Conservation (phyloP, 176 grass and related monocot genomes). For the Tuctoria greenei region DNA sequence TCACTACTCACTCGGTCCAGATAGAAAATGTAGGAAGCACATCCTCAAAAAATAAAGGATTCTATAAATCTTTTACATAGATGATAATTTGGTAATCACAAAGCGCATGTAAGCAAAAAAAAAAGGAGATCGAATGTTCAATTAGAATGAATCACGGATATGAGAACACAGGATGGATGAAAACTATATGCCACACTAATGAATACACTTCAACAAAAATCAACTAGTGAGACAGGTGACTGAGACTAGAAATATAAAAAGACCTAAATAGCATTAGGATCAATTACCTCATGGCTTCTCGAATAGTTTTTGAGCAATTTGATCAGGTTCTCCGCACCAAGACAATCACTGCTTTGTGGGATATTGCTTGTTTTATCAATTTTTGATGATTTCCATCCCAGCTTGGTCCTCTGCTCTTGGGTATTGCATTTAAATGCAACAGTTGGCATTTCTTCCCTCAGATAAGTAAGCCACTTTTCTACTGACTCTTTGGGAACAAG, state of each 20-base stretch:
- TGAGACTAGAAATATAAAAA: neutral
- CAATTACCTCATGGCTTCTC: conserved; percentile 81
- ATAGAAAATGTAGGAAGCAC: neutral
- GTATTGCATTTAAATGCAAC: conserved; percentile 98
- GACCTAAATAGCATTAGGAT: neutral
- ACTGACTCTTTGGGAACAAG: conserved; percentile 80
- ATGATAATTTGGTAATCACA: neutral
- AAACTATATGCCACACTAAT: neutral
- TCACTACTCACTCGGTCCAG: neutral
- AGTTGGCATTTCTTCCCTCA: conserved; percentile 82
- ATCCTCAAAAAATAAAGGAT: neutral
- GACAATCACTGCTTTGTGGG: conserved; percentile 90
- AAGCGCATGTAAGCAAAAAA: neutral
- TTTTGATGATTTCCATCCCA: conserved; percentile 94
- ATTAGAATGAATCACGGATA: neutral
- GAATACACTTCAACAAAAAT: neutral
- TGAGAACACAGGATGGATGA: neutral
- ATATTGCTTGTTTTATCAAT: conserved; percentile 61
- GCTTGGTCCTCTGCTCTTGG: conserved; percentile 87
- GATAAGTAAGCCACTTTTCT: conserved; percentile 87
- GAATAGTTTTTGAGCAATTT: conserved; percentile 97
- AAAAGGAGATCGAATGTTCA: neutral
- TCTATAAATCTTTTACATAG: neutral
- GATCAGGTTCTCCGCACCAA: conserved; percentile 87
- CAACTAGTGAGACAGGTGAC: neutral